These are phyloP conservation scores for Pinus albicaulis DNA, from an alignment of 75 land plant genomes.

Conservation along the genomic window DNA sequence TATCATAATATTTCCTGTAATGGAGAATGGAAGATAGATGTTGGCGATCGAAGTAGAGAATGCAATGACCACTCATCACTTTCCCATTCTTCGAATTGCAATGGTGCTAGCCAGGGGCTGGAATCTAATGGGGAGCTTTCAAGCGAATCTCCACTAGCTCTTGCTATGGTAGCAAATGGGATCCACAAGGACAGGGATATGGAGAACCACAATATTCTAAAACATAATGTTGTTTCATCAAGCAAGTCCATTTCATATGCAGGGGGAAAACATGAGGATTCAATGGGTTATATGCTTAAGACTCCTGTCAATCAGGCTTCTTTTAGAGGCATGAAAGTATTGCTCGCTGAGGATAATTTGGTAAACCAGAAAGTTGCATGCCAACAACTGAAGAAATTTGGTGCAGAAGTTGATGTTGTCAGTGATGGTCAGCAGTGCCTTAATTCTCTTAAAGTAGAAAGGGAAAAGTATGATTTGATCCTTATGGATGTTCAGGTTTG, in stretches of 20 bases:
- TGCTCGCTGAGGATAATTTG: conserved; percentile 47
- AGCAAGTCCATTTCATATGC: not conserved
- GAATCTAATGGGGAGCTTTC: conserved; percentile 3
- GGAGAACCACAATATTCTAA: not conserved
- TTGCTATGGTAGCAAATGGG: not conserved
- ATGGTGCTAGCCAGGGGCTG: not conserved
- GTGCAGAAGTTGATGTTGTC: conserved; percentile 38
- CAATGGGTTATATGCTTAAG: not conserved
- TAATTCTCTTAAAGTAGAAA: conserved; percentile 22
- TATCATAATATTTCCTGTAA: not conserved
- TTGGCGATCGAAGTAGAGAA: not conserved
- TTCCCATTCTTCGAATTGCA: not conserved
- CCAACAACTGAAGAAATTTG: conserved; percentile 45
- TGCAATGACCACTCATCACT: not conserved
- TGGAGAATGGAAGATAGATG: not conserved
- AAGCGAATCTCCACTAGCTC: not conserved
- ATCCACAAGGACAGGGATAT: not conserved
- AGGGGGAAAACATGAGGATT: not conserved
- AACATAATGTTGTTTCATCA: not conserved
- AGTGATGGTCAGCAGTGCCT: conserved; percentile 47
- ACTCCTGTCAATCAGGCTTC: not conserved
- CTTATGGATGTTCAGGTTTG: conserved; percentile 55
- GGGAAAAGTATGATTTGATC: conserved; percentile 37
- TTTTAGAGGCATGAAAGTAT: conserved; percentile 30
- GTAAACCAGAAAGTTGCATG: conserved; percentile 50